Base-by-base conservation (phyloP, 345 rosid genomes). In the Hirschfeldia incana region DNA sequence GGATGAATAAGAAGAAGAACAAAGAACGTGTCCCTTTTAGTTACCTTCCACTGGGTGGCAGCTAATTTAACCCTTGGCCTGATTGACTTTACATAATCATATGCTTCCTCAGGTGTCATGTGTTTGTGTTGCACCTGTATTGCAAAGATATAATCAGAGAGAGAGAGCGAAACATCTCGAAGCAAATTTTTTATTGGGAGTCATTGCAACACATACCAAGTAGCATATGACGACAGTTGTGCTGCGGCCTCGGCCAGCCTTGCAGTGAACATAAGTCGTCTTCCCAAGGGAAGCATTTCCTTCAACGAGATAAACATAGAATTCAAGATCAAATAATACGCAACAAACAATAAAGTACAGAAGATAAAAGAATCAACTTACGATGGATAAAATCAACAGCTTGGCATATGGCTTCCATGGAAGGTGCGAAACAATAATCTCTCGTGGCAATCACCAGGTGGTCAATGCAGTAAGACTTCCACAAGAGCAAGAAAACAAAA, bases 191-290 rank as follows among this genome's bases (percentile, higher is more conserved):
- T 8, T 13, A 12, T 16, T 16, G 32, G 10, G 42, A 64, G 10
- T 17, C 16, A 76, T 8, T 44, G 77, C 9, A 33, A 66, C 49
- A 87, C 92, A 70, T 17, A 93, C 98, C 90, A 95, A 84, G 88
- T 91, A 95, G 80, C 99, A 93, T 36, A 95, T 79, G 74, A 93
- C 98, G 67, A 95, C 46, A 33, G 98, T 95, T 12, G 99, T 95
- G 82, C 98, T 95, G 69, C 99, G 98, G 16, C 99, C 99, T 37
- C 98, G 87, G 30, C 99, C 99, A 29, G 99, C 99, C 85, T 95
- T 95, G 86, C 99, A 93, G 78, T 95, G 99, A 70, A 95, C 97
- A 67, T 93, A 95, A 5, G 97, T 93, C 9, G 92, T 89, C 74
- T 71, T 76, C 65, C 90, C 85, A 60, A 57, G 61, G 37, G 72